These are phyloP conservation scores for Suillus discolor DNA, from an alignment of 768 basidiomycete species.

Conservation along the genomic window DNA sequence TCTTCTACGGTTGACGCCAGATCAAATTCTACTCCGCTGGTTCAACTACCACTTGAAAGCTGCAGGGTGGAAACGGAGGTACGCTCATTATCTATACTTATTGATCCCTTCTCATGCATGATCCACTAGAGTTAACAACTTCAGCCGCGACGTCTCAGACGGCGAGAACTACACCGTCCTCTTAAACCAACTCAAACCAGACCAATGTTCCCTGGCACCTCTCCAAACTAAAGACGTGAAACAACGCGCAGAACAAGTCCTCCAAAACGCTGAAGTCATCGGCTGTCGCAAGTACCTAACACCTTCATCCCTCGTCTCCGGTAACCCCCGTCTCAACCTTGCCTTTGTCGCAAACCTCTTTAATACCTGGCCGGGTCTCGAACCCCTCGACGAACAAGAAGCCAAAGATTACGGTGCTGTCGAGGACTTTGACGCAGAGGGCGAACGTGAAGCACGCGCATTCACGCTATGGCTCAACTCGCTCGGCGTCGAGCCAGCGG, in stretches of 20 bases:
- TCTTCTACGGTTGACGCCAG: constrained; percentile 89
- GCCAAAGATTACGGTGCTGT: constrained; percentile 87
- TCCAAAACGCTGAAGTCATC: constrained; percentile 92
- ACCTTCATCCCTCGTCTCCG: constrained; percentile 85
- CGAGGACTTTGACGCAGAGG: constrained; percentile 99
- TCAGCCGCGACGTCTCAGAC: constrained; percentile 95
- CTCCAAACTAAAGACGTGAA: constrained; percentile 83
- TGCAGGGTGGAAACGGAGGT: constrained; percentile 90
- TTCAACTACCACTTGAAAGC: constrained; percentile 99
- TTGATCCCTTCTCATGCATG: constrained; percentile 7
- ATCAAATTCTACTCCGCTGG: constrained; percentile 98
- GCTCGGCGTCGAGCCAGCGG: constrained; percentile 92
- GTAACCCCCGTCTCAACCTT: constrained; percentile 96
- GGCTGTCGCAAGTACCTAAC: constrained; percentile 97
- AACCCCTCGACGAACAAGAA: constrained; percentile 91
- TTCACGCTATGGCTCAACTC: constrained; percentile 99
- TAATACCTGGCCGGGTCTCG: constrained; percentile 96
- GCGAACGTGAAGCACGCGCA: constrained; percentile 96
- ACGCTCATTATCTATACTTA: constrained; percentile 3
- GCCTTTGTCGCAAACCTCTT: constrained; percentile 99
- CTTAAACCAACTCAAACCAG: constrained; percentile 93
- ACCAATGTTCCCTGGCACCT: constrained; percentile 88
- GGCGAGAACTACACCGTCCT: constrained; percentile 98
- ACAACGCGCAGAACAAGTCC: constrained; percentile 88
- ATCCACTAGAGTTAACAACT: constrained; percentile 86